A percentile compares a stretch with the other conserved stretches of the same genome.
Conservation (phyloP, 2,329 filamentous ascomycete genomes). For the Aureobasidium sp. region DNA sequence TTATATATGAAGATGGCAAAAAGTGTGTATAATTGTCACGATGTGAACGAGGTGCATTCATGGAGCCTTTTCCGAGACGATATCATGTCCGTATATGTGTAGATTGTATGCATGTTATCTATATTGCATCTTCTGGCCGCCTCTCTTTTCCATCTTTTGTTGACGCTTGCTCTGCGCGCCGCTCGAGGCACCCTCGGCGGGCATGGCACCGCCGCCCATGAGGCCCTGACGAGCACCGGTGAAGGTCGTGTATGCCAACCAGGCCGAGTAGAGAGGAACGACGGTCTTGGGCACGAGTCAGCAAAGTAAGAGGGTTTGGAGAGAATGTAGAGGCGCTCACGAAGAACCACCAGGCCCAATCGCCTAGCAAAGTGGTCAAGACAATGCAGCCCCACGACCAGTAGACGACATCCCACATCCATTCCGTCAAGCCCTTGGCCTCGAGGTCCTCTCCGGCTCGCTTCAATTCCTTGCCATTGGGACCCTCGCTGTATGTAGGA, state of each 20-base stretch:
- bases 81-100: background rate
- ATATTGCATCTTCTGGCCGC: constrained; percentile 43
- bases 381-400: constrained; percentile 78
- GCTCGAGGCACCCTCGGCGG: constrained; percentile 20
- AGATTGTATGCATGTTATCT: constrained; percentile 28
- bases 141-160: constrained; percentile 47
- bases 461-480: constrained; percentile 58
- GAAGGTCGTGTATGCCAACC: constrained; percentile 41
- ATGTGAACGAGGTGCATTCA: constrained; percentile 7
- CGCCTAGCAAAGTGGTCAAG: constrained; percentile 69
- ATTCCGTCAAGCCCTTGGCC: constrained; percentile 84
- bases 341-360: constrained; percentile 67
- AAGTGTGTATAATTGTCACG: constrained; percentile 8
- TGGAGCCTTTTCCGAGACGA: background rate
- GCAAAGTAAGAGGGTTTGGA: background rate
- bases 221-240: constrained; percentile 38
- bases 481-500: constrained; percentile 58
- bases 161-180: constrained; percentile 41
- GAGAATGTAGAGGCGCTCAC: constrained; percentile 22
- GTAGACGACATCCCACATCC: constrained; percentile 96
- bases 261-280: constrained; percentile 41
- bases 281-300: constrained; percentile 23
- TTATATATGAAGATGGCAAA: background rate
- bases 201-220: constrained; percentile 35
- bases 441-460: constrained; percentile 80